Evolutionary conservation across 768 basidiomycete genomes (phyloP).

Genomic region (Hygrophorus russula): DNA sequence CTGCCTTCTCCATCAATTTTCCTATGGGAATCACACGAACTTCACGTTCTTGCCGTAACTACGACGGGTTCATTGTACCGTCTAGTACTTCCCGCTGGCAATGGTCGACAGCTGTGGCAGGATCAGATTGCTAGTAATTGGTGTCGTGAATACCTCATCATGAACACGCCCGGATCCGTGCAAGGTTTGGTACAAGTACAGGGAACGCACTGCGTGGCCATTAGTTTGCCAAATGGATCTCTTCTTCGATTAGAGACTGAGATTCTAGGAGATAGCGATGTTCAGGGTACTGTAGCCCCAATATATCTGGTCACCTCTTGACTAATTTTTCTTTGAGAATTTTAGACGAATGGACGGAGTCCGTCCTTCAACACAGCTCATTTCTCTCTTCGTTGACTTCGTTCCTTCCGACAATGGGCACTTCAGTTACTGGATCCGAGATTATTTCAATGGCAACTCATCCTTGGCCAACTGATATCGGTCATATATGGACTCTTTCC

Average conservation of each 20-base stretch:
- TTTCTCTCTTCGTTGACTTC: conserved; percentile 59
- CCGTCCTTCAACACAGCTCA: conserved; percentile 48
- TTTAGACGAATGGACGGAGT: conserved; percentile 66
- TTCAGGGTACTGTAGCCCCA: conserved; percentile 40
- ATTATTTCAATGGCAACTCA: conserved; percentile 64
- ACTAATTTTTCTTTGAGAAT: background rate
- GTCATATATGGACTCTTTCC: conserved; percentile 75
- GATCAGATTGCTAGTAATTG: conserved; percentile 41
- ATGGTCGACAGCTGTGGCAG: conserved; percentile 46
- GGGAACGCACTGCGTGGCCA: conserved; percentile 52
- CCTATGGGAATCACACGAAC: conserved; percentile 36
- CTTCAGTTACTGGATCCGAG: conserved; percentile 36
- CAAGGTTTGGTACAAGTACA: conserved; percentile 52
- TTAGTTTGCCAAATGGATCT: conserved; percentile 49
- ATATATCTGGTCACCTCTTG: background rate
- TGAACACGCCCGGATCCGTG: conserved; percentile 32
- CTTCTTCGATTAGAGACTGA: conserved; percentile 64
- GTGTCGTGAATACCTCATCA: conserved; percentile 59
- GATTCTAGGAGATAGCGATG: conserved; percentile 36
- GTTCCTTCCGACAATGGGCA: conserved; percentile 44
- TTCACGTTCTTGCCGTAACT: conserved; percentile 67
- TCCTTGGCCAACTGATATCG: conserved; percentile 67
- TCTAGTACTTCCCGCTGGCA: conserved; percentile 50
- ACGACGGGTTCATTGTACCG: conserved; percentile 62
- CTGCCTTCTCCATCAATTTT: conserved; percentile 57